Conservation (phyloP, 2,329 filamentous ascomycete species). For the Eutypa lata region DNA sequence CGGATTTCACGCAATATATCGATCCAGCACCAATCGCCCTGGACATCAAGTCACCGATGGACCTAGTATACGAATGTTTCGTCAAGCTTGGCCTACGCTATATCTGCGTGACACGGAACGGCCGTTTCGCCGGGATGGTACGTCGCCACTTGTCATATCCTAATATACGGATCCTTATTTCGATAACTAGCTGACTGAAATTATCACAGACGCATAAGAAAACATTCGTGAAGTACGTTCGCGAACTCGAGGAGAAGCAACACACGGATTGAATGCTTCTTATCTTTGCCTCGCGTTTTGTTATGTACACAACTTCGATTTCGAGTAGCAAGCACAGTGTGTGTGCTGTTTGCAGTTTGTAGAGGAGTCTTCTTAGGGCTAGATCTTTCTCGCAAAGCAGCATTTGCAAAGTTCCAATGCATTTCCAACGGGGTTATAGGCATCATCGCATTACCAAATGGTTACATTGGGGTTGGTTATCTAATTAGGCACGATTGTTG, state of each 20-base stretch:
- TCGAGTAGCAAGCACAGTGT: too few species aligned
- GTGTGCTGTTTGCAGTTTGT: too few species aligned
- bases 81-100: conserved; percentile 90
- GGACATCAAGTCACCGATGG: conserved; percentile 86
- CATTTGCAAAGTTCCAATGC: background rate
- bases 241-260: conserved; percentile 66
- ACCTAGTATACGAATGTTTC: conserved; percentile 95
- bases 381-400: background rate
- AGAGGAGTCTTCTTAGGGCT: background rate
- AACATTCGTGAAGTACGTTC: conserved; percentile 90
- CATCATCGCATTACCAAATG: background rate
- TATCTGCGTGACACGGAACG: conserved; percentile 83
- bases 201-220: conserved; percentile 80
- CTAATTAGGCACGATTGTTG: too few species aligned
- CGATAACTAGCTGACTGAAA: conserved; percentile 11
- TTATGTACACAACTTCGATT: too few species aligned
- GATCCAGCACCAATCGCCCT: conserved; percentile 87
- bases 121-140: conserved; percentile 85
- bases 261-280: conserved; percentile 7
- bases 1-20: conserved; percentile 87
- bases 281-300: background rate
- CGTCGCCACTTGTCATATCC: conserved; percentile 30
- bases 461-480: background rate
- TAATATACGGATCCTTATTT: too few species aligned
- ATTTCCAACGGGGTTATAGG: background rate